These are phyloP conservation scores for Paradendryphiella salina DNA, from an alignment of 2,329 filamentous ascomycete genomes.

Conservation along the genomic window DNA sequence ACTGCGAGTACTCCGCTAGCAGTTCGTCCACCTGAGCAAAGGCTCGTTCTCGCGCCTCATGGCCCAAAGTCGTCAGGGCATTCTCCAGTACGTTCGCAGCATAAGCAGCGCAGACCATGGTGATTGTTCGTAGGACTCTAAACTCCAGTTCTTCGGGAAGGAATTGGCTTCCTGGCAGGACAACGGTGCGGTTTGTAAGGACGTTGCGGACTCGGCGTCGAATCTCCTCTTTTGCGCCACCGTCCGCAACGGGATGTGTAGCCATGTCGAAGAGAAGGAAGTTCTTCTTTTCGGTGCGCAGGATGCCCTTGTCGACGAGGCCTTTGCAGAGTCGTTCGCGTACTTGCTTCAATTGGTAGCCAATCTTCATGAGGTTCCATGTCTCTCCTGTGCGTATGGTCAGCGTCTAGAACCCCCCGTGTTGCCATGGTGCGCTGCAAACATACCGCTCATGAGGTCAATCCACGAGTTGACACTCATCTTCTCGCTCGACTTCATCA, in stretches of 20 bases:
- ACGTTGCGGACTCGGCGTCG: conserved; percentile 88
- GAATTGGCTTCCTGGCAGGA: conserved; percentile 83
- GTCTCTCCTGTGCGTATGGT: conserved; percentile 73
- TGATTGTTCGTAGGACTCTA: conserved; percentile 85
- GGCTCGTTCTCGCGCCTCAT: conserved; percentile 89
- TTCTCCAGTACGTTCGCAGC: conserved; percentile 98
- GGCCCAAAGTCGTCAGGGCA: conserved; percentile 88
- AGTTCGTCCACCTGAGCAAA: conserved; percentile 98
- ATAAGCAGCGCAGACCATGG: conserved; percentile 97
- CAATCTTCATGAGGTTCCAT: conserved; percentile 99
- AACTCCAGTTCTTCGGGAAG: conserved; percentile 94
- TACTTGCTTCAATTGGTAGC: conserved; percentile 98
- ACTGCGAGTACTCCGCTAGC: conserved; percentile 94
- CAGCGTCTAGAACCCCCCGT: conserved; percentile 17
- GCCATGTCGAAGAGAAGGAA: conserved; percentile 99
- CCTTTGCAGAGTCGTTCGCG: conserved; percentile 96
- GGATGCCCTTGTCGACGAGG: conserved; percentile 96
- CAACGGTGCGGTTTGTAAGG: conserved; percentile 90
- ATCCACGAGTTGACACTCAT: conserved; percentile 99
- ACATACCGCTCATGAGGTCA: conserved; percentile 92
- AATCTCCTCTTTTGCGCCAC: conserved; percentile 97
- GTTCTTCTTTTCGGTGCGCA: conserved; percentile 98
- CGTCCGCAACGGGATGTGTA: conserved; percentile 94
- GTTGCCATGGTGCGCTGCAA: not conserved
- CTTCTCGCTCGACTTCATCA: conserved; percentile 99